Evolutionary conservation across 441 rosid genomes (phyloP).

Genomic region (Gossypium gossypioides): DNA sequence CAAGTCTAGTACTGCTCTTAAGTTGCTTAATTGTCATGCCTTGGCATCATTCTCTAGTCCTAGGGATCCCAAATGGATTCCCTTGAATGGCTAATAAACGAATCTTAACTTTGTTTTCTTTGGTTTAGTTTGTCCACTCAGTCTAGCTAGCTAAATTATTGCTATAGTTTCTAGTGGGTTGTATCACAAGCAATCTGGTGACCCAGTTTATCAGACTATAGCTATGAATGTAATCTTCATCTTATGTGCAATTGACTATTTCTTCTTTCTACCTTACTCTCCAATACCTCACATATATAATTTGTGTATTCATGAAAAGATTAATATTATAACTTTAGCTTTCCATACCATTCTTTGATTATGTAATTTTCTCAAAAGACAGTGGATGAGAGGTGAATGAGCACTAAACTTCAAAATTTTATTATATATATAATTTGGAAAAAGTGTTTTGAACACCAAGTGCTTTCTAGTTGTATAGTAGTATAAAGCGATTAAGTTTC

Average conservation of each 20-base stretch:
- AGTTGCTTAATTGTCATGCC: slow-evolving; percentile 57
- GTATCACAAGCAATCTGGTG: background rate
- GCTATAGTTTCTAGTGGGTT: slow-evolving; percentile 2
- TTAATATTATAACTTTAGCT: background rate
- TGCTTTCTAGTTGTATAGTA: background rate
- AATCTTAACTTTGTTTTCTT: background rate
- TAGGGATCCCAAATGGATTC: slow-evolving; percentile 64
- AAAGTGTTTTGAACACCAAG: background rate
- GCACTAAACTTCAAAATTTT: background rate
- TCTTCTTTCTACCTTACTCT: slow-evolving; percentile 35
- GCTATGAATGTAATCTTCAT: background rate
- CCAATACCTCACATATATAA: slow-evolving; percentile 1
- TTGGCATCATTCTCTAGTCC: slow-evolving; percentile 62
- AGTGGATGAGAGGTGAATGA: background rate
- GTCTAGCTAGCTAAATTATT: background rate
- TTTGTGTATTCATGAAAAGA: background rate
- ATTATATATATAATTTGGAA: background rate
- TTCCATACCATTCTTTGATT: background rate
- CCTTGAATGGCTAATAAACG: slow-evolving; percentile 26
- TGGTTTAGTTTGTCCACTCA: background rate
- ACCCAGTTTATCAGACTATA: slow-evolving; percentile 9
- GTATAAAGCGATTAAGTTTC: background rate
- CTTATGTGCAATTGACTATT: slow-evolving; percentile 3
- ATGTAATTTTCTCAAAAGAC: background rate
- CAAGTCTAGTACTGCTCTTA: slow-evolving; percentile 38